Conservation (phyloP, 345 rosid genomes). For the Eucalyptus viminalis region DNA sequence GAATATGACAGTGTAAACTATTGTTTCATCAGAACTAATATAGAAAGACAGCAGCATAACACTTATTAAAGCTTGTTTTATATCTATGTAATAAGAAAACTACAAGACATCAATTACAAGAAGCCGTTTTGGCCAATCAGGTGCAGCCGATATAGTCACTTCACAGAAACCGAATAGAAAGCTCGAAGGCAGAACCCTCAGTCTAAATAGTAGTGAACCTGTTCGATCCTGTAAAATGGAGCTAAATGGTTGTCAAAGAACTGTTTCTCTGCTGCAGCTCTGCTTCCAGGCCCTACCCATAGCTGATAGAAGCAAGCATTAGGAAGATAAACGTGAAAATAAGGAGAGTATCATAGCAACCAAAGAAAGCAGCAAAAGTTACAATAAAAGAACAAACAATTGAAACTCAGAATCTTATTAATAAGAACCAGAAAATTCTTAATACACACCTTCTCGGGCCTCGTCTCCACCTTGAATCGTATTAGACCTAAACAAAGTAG, state of each 20-base stretch:
- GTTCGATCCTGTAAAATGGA: slow-evolving; percentile 95
- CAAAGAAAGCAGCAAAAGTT: background rate
- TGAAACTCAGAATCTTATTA: background rate
- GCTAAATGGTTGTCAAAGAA: slow-evolving; percentile 88
- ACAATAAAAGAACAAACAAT: background rate
- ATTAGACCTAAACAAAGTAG: slow-evolving; percentile 80
- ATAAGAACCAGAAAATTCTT: background rate
- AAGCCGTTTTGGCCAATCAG: background rate
- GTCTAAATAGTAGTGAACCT: slow-evolving; percentile 23
- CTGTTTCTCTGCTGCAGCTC: slow-evolving; percentile 79
- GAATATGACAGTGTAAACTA: background rate
- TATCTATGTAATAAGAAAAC: background rate
- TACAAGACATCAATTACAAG: background rate
- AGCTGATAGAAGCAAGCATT: slow-evolving; percentile 41
- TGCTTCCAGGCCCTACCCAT: slow-evolving; percentile 98
- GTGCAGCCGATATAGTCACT: background rate
- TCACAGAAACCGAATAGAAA: background rate
- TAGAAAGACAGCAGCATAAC: background rate
- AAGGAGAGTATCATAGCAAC: background rate
- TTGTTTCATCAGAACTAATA: background rate
- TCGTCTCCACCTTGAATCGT: slow-evolving; percentile 92
- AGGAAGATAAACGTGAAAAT: background rate
- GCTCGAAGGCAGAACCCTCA: background rate
- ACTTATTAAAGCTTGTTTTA: background rate
- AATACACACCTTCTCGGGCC: slow-evolving; percentile 78